Evolutionary conservation across 257 asterid species (phyloP).

Genomic region (Knoxia roxburghii): DNA sequence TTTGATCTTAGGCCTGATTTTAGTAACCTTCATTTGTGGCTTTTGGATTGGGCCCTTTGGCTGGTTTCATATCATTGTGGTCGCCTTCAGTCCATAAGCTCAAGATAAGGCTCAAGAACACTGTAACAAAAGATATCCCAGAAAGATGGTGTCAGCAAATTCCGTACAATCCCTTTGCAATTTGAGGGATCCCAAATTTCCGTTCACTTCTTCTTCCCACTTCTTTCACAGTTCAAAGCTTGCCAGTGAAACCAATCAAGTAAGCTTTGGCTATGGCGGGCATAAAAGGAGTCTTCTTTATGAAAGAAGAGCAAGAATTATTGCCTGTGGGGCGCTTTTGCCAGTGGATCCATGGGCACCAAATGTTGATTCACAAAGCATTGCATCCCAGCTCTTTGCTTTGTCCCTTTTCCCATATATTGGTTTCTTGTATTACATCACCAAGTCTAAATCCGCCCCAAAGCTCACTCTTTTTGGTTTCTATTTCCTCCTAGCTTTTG

Average conservation of each 20-base stretch:
- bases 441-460: constrained; percentile 86
- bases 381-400: constrained; percentile 88
- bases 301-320: constrained; percentile 22
- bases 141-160: constrained; percentile 13
- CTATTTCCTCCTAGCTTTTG: constrained; percentile 89
- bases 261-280: constrained; percentile 11
- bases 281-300: constrained; percentile 11
- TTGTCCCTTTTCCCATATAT: constrained; percentile 77
- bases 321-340: constrained; percentile 43
- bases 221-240: constrained; percentile 12
- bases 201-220: constrained; percentile 25
- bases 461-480: constrained; percentile 91
- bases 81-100: neutral
- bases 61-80: neutral
- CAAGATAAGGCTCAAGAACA: neutral
- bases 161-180: constrained; percentile 30
- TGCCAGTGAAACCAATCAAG: constrained; percentile 24
- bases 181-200: constrained; percentile 21
- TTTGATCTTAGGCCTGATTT: no score
- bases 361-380: constrained; percentile 65
- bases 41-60: neutral
- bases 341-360: constrained; percentile 98
- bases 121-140: neutral
- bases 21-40: neutral
- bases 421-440: constrained; percentile 78